Conservation (phyloP, 768 basidiomycete species). For the Phaeotremella skinneri region DNA sequence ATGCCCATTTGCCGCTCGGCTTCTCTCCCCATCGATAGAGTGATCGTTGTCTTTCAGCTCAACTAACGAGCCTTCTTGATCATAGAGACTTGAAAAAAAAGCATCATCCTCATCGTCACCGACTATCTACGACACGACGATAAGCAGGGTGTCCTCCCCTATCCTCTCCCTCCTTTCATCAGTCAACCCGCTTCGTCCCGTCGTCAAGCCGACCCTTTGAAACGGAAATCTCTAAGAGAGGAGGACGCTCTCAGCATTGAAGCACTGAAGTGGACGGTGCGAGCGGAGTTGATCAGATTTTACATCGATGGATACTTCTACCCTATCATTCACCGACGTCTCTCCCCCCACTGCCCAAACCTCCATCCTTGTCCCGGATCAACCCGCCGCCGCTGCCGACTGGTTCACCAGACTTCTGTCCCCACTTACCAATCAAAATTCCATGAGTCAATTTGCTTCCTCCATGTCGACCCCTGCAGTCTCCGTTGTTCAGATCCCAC, state of each 20-base stretch:
- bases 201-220: not conserved
- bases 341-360: constrained; percentile 7
- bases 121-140: too few relatives aligned
- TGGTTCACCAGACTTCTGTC: constrained; percentile 32
- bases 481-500: not conserved
- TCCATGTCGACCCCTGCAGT: constrained; percentile 4
- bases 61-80: too few relatives aligned
- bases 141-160: not conserved
- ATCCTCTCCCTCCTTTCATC: not conserved
- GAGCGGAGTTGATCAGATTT: too few relatives aligned
- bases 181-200: not conserved
- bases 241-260: too few relatives aligned
- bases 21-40: too few relatives aligned
- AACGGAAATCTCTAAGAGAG: too few relatives aligned
- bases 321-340: constrained; percentile 16
- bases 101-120: too few relatives aligned
- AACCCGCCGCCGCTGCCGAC: constrained; percentile 16
- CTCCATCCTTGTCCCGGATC: not conserved
- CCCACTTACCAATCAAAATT: constrained; percentile 19
- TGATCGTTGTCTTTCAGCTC: too few relatives aligned
- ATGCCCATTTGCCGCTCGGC: too few relatives aligned
- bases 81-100: too few relatives aligned
- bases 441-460: not conserved
- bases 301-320: constrained; percentile 34
- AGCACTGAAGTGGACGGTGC: too few relatives aligned